A percentile compares a stretch with the other conserved stretches of the same genome.
Evolutionary conservation across 139 green algal genomes (phyloP).

Genomic region (Mychonastes homosphaera): DNA sequence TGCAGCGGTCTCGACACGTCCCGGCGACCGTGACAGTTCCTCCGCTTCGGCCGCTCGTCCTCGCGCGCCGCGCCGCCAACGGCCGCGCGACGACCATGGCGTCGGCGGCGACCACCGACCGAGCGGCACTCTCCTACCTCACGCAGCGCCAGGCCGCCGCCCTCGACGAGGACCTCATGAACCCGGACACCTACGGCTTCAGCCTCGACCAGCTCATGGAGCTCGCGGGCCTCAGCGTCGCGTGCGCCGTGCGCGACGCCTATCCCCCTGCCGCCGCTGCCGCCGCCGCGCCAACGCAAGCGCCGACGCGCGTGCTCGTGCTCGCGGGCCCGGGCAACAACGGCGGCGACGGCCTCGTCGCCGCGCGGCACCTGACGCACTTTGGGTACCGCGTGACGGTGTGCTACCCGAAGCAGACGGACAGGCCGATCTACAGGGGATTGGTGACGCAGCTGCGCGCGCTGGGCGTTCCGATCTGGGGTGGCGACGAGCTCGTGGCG

Average conservation of each 20-base stretch:
- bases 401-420: constrained; percentile 82
- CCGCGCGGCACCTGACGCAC: constrained; percentile 80
- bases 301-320: constrained; percentile 55
- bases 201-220: constrained; percentile 87
- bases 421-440: constrained; percentile 73
- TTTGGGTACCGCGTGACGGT: constrained; percentile 74
- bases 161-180: constrained; percentile 87
- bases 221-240: constrained; percentile 68
- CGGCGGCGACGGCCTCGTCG: constrained; percentile 92
- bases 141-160: constrained; percentile 47
- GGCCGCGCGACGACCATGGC: too few species aligned
- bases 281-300: constrained; percentile 1
- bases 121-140: too few species aligned
- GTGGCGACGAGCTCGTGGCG: constrained; percentile 28
- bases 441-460: constrained; percentile 57
- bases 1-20: too few species aligned
- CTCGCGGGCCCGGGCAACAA: constrained; percentile 95
- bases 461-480: constrained; percentile 57
- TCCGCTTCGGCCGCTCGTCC: too few species aligned
- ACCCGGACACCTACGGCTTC: constrained; percentile 72
- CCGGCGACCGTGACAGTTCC: too few species aligned
- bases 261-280: constrained; percentile 26
- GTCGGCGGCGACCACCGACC: too few species aligned
- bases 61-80: too few species aligned
- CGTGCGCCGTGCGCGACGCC: constrained; percentile 43